Evolutionary conservation across 2,329 filamentous ascomycete genomes (phyloP).

Genomic region (Fusarium sp.): DNA sequence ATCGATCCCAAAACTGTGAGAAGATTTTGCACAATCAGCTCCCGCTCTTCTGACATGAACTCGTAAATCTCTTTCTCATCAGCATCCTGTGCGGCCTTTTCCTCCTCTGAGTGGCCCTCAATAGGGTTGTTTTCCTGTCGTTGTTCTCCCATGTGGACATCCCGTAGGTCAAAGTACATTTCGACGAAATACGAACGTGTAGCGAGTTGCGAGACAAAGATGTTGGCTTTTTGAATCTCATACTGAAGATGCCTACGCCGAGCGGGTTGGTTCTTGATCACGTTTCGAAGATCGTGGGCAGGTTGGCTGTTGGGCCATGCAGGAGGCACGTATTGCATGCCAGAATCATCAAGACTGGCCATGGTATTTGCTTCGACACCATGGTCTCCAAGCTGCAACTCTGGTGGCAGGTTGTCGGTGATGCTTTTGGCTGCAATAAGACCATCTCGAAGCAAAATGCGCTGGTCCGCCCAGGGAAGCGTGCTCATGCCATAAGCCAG

Average conservation of each 20-base stretch:
- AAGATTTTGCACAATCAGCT: slow-evolving; percentile 82
- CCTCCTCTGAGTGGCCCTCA: slow-evolving; percentile 48
- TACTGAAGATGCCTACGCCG: slow-evolving; percentile 71
- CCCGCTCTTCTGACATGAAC: slow-evolving; percentile 77
- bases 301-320: slow-evolving; percentile 57
- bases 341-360: slow-evolving; percentile 53
- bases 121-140: slow-evolving; percentile 48
- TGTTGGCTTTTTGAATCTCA: slow-evolving; percentile 92
- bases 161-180: slow-evolving; percentile 80
- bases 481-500: slow-evolving; percentile 82
- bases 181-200: slow-evolving; percentile 87
- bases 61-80: slow-evolving; percentile 62
- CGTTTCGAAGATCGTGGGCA: slow-evolving; percentile 58
- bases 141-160: slow-evolving; percentile 65
- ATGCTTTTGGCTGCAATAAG: slow-evolving; percentile 74
- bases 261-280: slow-evolving; percentile 57
- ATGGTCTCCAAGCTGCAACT: slow-evolving; percentile 66
- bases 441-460: slow-evolving; percentile 74
- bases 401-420: slow-evolving; percentile 71
- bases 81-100: slow-evolving; percentile 49
- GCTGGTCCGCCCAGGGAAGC: slow-evolving; percentile 81
- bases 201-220: slow-evolving; percentile 81
- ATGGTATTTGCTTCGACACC: slow-evolving; percentile 49
- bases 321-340: slow-evolving; percentile 62
- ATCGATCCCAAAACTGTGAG: slow-evolving; percentile 78